phyloP scores from a whole-genome alignment of 345 rosid genomes.

The Isatis tinctoria region DNA sequence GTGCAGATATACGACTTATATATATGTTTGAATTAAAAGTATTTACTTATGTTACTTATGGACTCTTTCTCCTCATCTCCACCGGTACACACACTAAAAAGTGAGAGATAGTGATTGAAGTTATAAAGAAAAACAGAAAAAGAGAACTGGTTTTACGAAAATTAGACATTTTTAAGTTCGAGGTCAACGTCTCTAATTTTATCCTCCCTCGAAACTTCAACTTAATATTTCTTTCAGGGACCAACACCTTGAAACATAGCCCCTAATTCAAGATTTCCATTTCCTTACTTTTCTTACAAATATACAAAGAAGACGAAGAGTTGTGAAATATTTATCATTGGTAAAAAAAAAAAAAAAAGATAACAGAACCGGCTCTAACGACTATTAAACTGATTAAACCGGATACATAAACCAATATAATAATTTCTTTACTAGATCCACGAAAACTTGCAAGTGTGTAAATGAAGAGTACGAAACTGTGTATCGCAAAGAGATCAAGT shows the following conservation, averaged over 20 bases:
- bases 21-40: background rate
- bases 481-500: background rate
- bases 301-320: background rate
- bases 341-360: background rate
- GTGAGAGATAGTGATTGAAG: constrained; percentile 23
- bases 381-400: background rate
- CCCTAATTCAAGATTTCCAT: background rate
- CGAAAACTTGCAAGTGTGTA: background rate
- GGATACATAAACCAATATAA: background rate
- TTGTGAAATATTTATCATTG: background rate
- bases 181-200: constrained; percentile 16
- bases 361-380: background rate
- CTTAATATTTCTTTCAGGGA: background rate
- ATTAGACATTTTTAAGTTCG: background rate
- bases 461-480: background rate
- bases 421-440: background rate
- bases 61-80: constrained; percentile 1
- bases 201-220: background rate
- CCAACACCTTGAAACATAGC: background rate
- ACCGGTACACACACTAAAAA: background rate
- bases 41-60: background rate
- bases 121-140: background rate
- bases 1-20: constrained; percentile 8
- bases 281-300: background rate
- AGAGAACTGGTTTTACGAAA: background rate